Conservation (phyloP, 805 yeast genomes). For the Zygosaccharomyces bisporus region DNA sequence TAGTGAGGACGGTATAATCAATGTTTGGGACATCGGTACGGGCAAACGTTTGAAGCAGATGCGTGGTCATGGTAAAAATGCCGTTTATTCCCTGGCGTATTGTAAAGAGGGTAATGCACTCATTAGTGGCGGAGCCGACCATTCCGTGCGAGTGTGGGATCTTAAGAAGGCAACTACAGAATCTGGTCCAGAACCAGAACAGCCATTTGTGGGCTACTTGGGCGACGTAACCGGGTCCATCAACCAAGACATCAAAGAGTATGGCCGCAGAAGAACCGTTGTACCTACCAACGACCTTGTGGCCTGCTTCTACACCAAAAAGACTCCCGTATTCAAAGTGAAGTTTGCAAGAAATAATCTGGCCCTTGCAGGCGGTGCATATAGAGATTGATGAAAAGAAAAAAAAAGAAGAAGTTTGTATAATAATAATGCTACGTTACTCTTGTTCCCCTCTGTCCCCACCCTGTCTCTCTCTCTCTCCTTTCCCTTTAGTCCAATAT, state of each 20-base stretch:
- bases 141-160: constrained; percentile 95
- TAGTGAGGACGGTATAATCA: constrained; percentile 85
- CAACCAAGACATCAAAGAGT: constrained; percentile 42
- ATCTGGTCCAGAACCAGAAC: constrained; percentile 73
- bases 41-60: constrained; percentile 84
- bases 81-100: constrained; percentile 80
- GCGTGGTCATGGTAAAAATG: constrained; percentile 90
- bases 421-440: background rate
- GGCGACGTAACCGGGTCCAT: constrained; percentile 35
- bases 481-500: constrained; percentile 13
- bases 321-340: constrained; percentile 89
- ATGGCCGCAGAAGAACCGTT: constrained; percentile 60
- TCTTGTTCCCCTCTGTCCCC: no score
- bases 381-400: constrained; percentile 40
- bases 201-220: constrained; percentile 43
- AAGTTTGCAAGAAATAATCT: constrained; percentile 87
- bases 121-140: constrained; percentile 90
- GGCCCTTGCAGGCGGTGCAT: constrained; percentile 91
- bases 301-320: constrained; percentile 90
- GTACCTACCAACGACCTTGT: constrained; percentile 86
- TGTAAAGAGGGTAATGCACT: constrained; percentile 84
- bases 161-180: constrained; percentile 80
- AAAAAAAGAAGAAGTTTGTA: constrained; percentile 1
- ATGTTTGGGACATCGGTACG: constrained; percentile 90
- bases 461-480: background rate